Conservation (phyloP, 208 protist genomes). For the Wallacemonas sp. region DNA sequence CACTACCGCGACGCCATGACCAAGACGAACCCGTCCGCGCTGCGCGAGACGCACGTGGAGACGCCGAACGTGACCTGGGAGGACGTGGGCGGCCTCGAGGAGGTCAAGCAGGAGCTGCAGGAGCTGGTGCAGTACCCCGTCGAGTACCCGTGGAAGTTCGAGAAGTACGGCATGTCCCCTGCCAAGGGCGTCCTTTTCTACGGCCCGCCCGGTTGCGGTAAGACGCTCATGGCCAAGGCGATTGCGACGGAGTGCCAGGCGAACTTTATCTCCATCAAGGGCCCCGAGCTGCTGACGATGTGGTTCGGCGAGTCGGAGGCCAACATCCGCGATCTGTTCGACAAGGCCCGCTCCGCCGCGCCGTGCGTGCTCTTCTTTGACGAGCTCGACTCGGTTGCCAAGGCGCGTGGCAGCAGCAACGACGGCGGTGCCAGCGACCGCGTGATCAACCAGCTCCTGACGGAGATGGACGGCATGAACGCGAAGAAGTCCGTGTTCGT, state of each 20-base stretch:
- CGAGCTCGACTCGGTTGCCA: constrained; percentile 99
- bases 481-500: constrained; percentile 99
- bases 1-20: constrained; percentile 98
- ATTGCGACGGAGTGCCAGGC: constrained; percentile 99
- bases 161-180: constrained; percentile 99
- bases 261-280: constrained; percentile 99
- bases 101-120: constrained; percentile 98
- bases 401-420: constrained; percentile 95
- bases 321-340: constrained; percentile 99
- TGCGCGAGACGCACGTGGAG: constrained; percentile 99
- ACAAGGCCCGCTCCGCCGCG: constrained; percentile 99
- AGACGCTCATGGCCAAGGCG: constrained; percentile 98
- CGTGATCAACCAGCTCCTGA: constrained; percentile 99
- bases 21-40: constrained; percentile 98
- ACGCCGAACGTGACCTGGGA: constrained; percentile 99
- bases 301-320: constrained; percentile 99
- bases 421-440: constrained; percentile 99
- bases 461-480: constrained; percentile 99
- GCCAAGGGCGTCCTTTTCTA: constrained; percentile 98
- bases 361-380: constrained; percentile 99
- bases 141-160: constrained; percentile 99
- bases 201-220: constrained; percentile 99
- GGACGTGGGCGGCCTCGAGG: constrained; percentile 99
- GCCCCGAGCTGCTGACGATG: constrained; percentile 99
- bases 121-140: constrained; percentile 99